phyloP scores from a whole-genome alignment of 495 filamentous ascomycete species.

The Penicillium goetzii region DNA sequence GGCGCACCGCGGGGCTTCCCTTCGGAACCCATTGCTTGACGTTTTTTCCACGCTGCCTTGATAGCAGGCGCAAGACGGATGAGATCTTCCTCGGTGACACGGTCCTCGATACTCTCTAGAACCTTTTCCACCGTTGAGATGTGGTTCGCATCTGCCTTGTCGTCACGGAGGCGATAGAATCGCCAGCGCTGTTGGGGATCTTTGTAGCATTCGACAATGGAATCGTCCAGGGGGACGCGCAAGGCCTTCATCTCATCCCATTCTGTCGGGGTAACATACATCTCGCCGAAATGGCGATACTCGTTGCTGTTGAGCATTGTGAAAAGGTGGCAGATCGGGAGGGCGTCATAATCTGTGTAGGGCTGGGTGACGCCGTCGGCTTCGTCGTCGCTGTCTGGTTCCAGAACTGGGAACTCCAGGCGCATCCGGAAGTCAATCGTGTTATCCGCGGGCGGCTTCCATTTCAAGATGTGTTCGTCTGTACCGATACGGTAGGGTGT shows the following conservation, averaged over 20 bases:
- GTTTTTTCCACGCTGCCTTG: conserved; percentile 73
- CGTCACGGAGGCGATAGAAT: conserved; percentile 83
- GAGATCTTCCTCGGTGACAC: conserved; percentile 67
- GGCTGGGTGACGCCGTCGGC: conserved; percentile 59
- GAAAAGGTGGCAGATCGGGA: conserved; percentile 62
- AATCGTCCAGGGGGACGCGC: conserved; percentile 72
- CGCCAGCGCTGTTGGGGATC: conserved; percentile 76
- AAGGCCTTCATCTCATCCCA: conserved; percentile 81
- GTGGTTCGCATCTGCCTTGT: conserved; percentile 91
- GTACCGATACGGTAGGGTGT: conserved; percentile 87
- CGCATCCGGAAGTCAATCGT: conserved; percentile 86
- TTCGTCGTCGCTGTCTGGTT: conserved; percentile 70
- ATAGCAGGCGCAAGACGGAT: conserved; percentile 66
- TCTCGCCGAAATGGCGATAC: conserved; percentile 64
- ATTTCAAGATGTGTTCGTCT: conserved; percentile 91
- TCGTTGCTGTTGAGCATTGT: conserved; percentile 58
- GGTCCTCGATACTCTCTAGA: conserved; percentile 79
- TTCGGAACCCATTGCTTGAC: conserved; percentile 40
- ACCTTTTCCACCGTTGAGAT: conserved; percentile 78
- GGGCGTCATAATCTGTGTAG: conserved; percentile 61
- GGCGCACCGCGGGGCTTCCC: conserved; percentile 29
- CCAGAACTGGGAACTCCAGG: conserved; percentile 72
- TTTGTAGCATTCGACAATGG: conserved; percentile 86
- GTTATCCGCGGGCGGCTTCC: conserved; percentile 93
- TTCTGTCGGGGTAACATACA: conserved; percentile 72